These are phyloP conservation scores for Trypethelium eluteriae DNA, from an alignment of 495 filamentous ascomycete genomes.

Conservation along the genomic window DNA sequence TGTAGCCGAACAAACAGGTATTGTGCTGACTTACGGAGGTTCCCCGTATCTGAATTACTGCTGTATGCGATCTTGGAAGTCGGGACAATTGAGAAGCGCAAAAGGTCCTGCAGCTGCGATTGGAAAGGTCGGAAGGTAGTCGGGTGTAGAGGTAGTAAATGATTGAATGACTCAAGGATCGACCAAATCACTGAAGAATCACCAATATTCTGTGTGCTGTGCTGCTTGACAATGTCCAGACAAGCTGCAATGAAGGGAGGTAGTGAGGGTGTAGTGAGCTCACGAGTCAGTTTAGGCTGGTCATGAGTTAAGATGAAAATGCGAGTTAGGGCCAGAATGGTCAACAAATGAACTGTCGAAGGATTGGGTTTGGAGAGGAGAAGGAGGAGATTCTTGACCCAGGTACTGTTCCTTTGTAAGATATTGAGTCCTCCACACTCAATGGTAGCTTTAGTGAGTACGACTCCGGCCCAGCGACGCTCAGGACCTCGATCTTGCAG, in stretches of 20 bases:
- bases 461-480: slow-evolving; percentile 67
- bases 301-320: slow-evolving; percentile 75
- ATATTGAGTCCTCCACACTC: slow-evolving; percentile 76
- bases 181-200: slow-evolving; percentile 49
- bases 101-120: slow-evolving; percentile 53
- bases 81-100: slow-evolving; percentile 50
- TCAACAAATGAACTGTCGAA: slow-evolving; percentile 61
- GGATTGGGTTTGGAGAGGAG: slow-evolving; percentile 68
- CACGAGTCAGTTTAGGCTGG: slow-evolving; percentile 72
- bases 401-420: slow-evolving; percentile 58
- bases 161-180: slow-evolving; percentile 55
- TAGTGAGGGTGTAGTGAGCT: slow-evolving; percentile 78
- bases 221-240: slow-evolving; percentile 50
- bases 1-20: slow-evolving; percentile 60
- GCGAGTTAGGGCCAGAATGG: slow-evolving; percentile 65
- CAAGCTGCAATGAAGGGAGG: slow-evolving; percentile 65
- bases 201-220: slow-evolving; percentile 17
- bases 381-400: slow-evolving; percentile 63
- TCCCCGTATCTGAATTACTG: slow-evolving; percentile 17
- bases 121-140: slow-evolving; percentile 71
- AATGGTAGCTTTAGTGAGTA: slow-evolving; percentile 69
- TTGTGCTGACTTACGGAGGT: slow-evolving; percentile 43
- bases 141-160: slow-evolving; percentile 66
- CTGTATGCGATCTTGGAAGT: slow-evolving; percentile 36
- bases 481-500: slow-evolving; percentile 63